Percentiles rank a stretch among this genome's conserved stretches.
phyloP scores from a whole-genome alignment of 805 yeast genomes.

The Barnettozyma botsteinii region DNA sequence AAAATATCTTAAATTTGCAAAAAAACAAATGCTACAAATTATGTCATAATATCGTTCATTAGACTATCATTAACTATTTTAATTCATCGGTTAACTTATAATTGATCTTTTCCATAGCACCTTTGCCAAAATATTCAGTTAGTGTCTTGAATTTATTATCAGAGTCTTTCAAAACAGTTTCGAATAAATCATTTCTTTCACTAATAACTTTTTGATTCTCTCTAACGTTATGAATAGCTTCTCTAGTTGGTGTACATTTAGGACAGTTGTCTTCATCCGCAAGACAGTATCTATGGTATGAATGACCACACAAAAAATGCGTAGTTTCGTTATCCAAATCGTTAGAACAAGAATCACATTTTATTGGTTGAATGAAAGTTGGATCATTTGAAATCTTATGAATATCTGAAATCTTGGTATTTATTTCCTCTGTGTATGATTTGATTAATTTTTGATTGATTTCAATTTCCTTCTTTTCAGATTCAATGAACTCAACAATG shows the following conservation, averaged over 20 bases:
- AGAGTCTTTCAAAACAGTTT: conserved; percentile 43
- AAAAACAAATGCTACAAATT: background rate
- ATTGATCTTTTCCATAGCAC: conserved; percentile 57
- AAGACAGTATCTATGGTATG: conserved; percentile 79
- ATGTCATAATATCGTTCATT: too few species aligned
- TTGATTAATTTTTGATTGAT: conserved; percentile 61
- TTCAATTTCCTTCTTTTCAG: conserved; percentile 58
- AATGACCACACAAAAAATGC: conserved; percentile 82
- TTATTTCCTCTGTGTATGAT: conserved; percentile 64
- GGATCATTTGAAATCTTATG: conserved; percentile 35
- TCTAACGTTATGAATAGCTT: conserved; percentile 54
- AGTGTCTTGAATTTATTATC: conserved; percentile 68
- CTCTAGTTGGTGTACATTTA: conserved; percentile 64
- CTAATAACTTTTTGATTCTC: conserved; percentile 56
- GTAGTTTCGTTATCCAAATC: conserved; percentile 71
- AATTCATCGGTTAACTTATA: conserved; percentile 3
- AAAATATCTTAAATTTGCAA: too few species aligned
- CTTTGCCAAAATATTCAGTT: conserved; percentile 80
- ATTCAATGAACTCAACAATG: conserved; percentile 53
- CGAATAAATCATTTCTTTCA: conserved; percentile 58
- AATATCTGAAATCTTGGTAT: conserved; percentile 47
- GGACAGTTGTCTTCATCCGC: conserved; percentile 63
- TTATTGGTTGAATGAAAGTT: conserved; percentile 34
- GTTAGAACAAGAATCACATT: conserved; percentile 22
- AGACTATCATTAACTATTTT: background rate